Evolutionary conservation across 2,329 filamentous ascomycete species (phyloP).

Genomic region (Exophiala spinifera): DNA sequence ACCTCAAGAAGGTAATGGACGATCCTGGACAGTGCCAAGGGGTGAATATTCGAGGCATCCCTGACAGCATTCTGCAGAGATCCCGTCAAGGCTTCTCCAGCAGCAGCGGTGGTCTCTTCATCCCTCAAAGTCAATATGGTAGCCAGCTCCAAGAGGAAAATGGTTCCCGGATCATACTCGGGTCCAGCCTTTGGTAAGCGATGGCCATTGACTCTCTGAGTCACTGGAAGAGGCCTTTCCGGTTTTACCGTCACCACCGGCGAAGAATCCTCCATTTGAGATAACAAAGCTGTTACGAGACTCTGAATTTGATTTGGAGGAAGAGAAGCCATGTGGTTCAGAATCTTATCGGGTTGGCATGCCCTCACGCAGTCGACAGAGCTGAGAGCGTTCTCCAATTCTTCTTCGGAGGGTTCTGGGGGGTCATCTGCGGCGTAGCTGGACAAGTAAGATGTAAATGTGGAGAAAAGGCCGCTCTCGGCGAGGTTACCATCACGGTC

Average conservation of each 20-base stretch:
- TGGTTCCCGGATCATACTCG: slow-evolving; percentile 77
- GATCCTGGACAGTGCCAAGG: slow-evolving; percentile 76
- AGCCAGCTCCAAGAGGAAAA: slow-evolving; percentile 88
- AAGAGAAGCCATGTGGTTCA: slow-evolving; percentile 74
- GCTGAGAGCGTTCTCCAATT: slow-evolving; percentile 90
- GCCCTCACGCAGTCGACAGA: slow-evolving; percentile 92
- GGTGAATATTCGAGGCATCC: slow-evolving; percentile 74
- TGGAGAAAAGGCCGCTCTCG: slow-evolving; percentile 86
- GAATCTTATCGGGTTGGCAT: slow-evolving; percentile 78
- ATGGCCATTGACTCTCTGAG: slow-evolving; percentile 57
- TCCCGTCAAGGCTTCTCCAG: slow-evolving; percentile 78
- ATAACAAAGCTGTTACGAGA: slow-evolving; percentile 70
- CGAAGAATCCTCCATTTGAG: slow-evolving; percentile 78
- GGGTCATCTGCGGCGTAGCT: slow-evolving; percentile 98
- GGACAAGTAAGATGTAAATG: slow-evolving; percentile 95
- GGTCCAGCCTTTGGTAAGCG: slow-evolving; percentile 56
- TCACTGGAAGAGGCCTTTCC: slow-evolving; percentile 66
- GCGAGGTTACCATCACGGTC: slow-evolving; percentile 75
- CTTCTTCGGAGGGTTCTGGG: slow-evolving; percentile 93
- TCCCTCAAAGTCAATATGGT: slow-evolving; percentile 79
- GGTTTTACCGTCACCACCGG: slow-evolving; percentile 81
- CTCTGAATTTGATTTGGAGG: slow-evolving; percentile 57
- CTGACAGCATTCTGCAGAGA: slow-evolving; percentile 77
- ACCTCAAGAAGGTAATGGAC: slow-evolving; percentile 83
- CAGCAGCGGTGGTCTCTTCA: slow-evolving; percentile 63